Conservation (phyloP, 805 yeast genomes). For the Ogataea nakhonphanomensis region DNA sequence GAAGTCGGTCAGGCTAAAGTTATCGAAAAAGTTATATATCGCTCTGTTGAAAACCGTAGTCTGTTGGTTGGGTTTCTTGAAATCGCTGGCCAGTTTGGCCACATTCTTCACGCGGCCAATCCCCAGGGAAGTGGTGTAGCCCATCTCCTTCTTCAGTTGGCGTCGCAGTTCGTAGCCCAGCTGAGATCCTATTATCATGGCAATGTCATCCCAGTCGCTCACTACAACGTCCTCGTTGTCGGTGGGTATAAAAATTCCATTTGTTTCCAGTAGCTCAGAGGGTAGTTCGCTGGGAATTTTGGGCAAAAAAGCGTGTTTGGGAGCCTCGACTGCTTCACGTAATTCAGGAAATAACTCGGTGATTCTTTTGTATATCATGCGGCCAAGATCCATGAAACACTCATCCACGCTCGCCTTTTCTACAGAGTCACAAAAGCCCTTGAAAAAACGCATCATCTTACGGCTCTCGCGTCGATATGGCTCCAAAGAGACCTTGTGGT, state of each 20-base stretch:
- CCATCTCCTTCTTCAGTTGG: constrained; percentile 50
- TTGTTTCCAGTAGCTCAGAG: constrained; percentile 25
- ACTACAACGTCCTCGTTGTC: constrained; percentile 22
- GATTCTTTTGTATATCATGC: constrained; percentile 47
- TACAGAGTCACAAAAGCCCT: constrained; percentile 57
- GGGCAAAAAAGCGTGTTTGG: constrained; percentile 37
- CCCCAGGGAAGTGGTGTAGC: constrained; percentile 90
- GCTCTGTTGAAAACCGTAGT: constrained; percentile 59
- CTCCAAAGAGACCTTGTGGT: constrained; percentile 83
- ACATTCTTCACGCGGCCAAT: constrained; percentile 70
- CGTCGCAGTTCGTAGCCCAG: constrained; percentile 52
- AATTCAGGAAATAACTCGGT: constrained; percentile 47
- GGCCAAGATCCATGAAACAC: constrained; percentile 80
- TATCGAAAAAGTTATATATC: constrained; percentile 50
- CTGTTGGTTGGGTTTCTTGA: constrained; percentile 81
- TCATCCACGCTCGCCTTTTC: constrained; percentile 98
- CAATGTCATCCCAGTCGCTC: constrained; percentile 79
- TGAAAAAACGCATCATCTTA: constrained; percentile 66
- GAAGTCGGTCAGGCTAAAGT: constrained; percentile 67
- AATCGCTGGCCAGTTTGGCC: constrained; percentile 86
- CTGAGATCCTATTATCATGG: constrained; percentile 63
- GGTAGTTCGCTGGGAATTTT: constrained; percentile 40
- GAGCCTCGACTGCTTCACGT: constrained; percentile 8
- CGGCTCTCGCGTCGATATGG: constrained; percentile 88
- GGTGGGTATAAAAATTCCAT: constrained; percentile 28